Evolutionary conservation across 1,284 basidiomycete genomes (phyloP), one percentile per base, ranked within the genome.

Genomic region (Ustilago curta): DNA sequence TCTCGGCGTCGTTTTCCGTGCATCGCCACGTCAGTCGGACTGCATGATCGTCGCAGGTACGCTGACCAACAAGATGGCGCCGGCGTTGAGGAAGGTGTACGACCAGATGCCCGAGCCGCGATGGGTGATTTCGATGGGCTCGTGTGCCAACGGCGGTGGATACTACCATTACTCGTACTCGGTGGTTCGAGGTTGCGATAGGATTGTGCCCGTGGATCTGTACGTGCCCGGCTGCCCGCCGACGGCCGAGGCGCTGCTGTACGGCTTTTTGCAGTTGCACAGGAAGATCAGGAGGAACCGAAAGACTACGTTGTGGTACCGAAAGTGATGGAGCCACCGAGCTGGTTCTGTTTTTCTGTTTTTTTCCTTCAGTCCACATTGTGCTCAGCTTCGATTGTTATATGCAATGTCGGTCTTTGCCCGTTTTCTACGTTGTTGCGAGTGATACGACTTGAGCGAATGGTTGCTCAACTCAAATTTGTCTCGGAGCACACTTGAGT

Each of bases 11-110:
- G 93, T 99, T 44, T 99, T 99, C 89, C 94, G 97, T 88, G 97
- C 96, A 11, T 94, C 92, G 87, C 97, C 97, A 55, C 92, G 97
- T 78, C 95, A 98, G 88, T 93, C 92, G 66, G 96, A 99, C 85
- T 93, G 99, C 84, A 99, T 99, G 97, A 99, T 99, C 83, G 97
- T 99, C 58, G 96, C 97, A 48, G 97, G 97, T 32, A 99, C 97
- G 0, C 87, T 99, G 80, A 99, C 97, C 77, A 99, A 99, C 89
- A 99, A 99, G 88, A 99, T 99, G 97, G 97, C 95, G 4, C 97
- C 97, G 1, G 75, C 78, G 50, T 64, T 73, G 68, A 59, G 77
- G 51, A 69, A 77, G 73, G 83, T 74, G 71, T 71, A 83, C 71
- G 76, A 79, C 67, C 78, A 82, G 76, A 86, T 86, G 84, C 85